Conservation (phyloP, 148 eudicot genomes). For the Persicaria maculosa region DNA sequence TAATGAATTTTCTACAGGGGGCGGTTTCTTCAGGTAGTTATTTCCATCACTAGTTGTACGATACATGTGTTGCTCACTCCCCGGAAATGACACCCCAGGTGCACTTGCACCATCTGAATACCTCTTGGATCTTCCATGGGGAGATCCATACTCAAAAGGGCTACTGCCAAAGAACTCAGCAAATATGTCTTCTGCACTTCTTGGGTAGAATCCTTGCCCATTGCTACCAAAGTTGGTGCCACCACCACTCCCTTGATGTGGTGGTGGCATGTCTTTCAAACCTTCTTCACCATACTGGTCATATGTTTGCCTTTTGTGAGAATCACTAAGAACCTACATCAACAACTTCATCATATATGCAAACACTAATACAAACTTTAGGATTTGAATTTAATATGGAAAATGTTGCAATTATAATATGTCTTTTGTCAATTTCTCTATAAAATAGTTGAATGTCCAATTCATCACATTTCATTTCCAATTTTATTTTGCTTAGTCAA, state of each 20-base stretch:
- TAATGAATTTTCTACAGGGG: slow-evolving; percentile 62
- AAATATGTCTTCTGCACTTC: slow-evolving; percentile 89
- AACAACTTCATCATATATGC: background rate
- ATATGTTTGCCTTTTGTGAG: slow-evolving; percentile 46
- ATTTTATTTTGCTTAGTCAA: too few relatives aligned
- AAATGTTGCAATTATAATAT: too few relatives aligned
- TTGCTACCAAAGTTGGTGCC: slow-evolving; percentile 24
- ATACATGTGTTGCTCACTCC: slow-evolving; percentile 27
- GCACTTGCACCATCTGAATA: slow-evolving; percentile 35
- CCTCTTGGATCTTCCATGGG: slow-evolving; percentile 38
- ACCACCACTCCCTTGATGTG: slow-evolving; percentile 22
- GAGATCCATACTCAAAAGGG: slow-evolving; percentile 65
- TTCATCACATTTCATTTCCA: too few relatives aligned
- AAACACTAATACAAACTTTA: too few relatives aligned
- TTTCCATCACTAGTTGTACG: slow-evolving; percentile 26
- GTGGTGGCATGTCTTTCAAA: slow-evolving; percentile 51
- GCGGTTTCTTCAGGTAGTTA: slow-evolving; percentile 51
- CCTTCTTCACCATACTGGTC: slow-evolving; percentile 93
- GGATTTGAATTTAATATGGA: too few relatives aligned
- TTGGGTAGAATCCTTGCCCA: slow-evolving; percentile 45
- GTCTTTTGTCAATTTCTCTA: too few relatives aligned
- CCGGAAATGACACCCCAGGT: slow-evolving; percentile 17
- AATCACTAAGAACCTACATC: slow-evolving; percentile 65
- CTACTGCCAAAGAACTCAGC: slow-evolving; percentile 84
- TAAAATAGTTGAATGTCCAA: too few relatives aligned